These are phyloP conservation scores for Alternaria ethzedia DNA, from an alignment of 2,329 filamentous ascomycete species.

Conservation along the genomic window DNA sequence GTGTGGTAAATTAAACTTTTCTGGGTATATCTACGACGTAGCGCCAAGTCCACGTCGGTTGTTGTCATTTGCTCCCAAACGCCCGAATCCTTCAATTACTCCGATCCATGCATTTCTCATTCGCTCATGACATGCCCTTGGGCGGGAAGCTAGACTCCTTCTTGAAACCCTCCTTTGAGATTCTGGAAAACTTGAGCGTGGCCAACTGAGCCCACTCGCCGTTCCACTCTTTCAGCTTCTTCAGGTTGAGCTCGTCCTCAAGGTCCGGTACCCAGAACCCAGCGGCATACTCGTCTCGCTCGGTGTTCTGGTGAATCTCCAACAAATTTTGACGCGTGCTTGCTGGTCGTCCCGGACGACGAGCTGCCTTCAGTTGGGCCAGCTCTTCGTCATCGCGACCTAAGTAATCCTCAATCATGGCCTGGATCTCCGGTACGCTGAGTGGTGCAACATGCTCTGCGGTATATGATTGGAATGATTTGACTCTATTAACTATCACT, in stretches of 20 bases:
- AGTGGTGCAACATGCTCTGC: conserved; percentile 57
- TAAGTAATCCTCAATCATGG: conserved; percentile 53
- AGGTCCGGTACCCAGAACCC: conserved; percentile 91
- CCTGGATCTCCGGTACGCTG: conserved; percentile 63
- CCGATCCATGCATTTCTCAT: neutral
- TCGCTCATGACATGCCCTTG: conserved; percentile 47
- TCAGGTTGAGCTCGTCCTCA: conserved; percentile 68
- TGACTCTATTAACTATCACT: conserved; percentile 66
- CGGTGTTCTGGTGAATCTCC: conserved; percentile 70
- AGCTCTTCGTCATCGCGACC: conserved; percentile 76
- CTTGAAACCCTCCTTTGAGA: conserved; percentile 69
- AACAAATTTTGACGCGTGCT: conserved; percentile 79
- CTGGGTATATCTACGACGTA: neutral
- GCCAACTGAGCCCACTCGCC: conserved; percentile 83
- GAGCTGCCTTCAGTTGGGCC: conserved; percentile 67
- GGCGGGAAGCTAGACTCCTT: conserved; percentile 82
- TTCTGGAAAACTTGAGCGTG: conserved; percentile 76
- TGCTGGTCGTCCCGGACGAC: conserved; percentile 79
- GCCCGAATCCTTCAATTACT: neutral
- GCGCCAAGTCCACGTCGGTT: neutral
- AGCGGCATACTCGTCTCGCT: conserved; percentile 79
- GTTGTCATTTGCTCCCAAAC: neutral
- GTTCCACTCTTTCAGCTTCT: conserved; percentile 75
- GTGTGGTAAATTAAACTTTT: neutral
- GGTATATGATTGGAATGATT: conserved; percentile 74